Conservation (phyloP, 345 rosid genomes). For the Eucalyptus melliodora region DNA sequence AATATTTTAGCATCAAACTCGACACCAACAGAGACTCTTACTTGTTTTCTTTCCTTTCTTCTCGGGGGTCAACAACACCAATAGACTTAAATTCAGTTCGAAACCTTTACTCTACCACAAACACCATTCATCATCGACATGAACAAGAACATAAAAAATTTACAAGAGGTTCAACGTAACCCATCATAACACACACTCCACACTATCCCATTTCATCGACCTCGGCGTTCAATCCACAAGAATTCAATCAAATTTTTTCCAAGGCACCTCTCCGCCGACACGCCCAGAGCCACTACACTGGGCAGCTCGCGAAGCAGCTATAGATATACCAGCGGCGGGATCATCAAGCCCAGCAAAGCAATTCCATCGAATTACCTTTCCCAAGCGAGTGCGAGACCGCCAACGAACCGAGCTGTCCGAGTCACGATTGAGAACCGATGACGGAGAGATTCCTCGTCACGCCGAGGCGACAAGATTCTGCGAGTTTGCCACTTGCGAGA, state of each 20-base stretch:
- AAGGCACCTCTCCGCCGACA: background rate
- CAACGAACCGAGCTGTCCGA: background rate
- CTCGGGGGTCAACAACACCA: background rate
- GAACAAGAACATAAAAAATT: background rate
- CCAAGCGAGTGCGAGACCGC: background rate
- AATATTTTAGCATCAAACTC: background rate
- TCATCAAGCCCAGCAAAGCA: background rate
- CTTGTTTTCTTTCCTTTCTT: too few relatives aligned
- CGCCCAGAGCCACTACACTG: background rate
- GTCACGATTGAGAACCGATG: background rate
- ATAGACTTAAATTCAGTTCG: background rate
- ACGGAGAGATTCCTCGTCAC: background rate
- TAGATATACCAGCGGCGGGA: background rate
- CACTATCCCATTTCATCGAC: background rate
- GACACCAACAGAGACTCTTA: background rate
- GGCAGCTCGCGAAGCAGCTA: background rate
- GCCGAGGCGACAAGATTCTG: background rate
- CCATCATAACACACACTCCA: background rate
- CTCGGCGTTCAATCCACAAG: background rate
- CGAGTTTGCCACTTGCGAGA: background rate
- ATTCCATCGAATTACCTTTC: background rate
- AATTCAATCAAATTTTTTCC: background rate
- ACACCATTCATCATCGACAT: background rate
- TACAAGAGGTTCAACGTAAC: background rate
- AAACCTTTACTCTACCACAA: background rate